phyloP scores from a whole-genome alignment of 352 stramenopile genomes.

The Pythium rhizo-oryzae region DNA sequence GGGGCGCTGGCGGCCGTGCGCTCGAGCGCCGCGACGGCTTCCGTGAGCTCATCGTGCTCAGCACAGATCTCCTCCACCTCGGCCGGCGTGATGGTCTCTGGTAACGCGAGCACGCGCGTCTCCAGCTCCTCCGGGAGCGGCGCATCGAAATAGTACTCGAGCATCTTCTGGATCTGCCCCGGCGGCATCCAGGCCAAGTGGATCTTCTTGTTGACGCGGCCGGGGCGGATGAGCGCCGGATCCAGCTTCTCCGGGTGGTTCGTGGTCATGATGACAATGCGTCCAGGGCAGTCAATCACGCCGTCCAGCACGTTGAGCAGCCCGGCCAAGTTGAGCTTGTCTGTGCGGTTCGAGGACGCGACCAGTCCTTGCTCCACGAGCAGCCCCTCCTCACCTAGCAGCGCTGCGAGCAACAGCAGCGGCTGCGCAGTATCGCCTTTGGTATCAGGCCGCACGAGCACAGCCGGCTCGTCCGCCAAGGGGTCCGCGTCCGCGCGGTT shows the following conservation, averaged over 20 bases:
- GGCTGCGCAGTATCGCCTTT: not conserved
- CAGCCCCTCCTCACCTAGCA: conserved; percentile 22
- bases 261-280: conserved; percentile 94
- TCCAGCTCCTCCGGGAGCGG: conserved; percentile 33
- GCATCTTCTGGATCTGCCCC: conserved; percentile 45
- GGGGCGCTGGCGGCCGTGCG: not conserved
- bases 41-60: conserved; percentile 31
- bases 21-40: conserved; percentile 1
- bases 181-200: conserved; percentile 55
- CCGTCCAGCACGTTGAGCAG: conserved; percentile 89
- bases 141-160: conserved; percentile 66
- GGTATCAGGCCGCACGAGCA: not conserved
- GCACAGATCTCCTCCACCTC: conserved; percentile 58
- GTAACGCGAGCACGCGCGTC: conserved; percentile 13
- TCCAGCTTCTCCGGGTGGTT: conserved; percentile 94
- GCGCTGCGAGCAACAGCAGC: not conserved
- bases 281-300: conserved; percentile 84
- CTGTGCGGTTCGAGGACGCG: conserved; percentile 25
- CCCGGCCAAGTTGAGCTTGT: conserved; percentile 65
- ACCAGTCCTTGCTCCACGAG: conserved; percentile 4
- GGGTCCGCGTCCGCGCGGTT: not conserved
- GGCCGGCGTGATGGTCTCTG: conserved; percentile 31
- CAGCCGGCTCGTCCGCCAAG: not conserved
- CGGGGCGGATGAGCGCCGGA: conserved; percentile 91
- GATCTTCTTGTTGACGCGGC: conserved; percentile 89